Evolutionary conservation across 2,329 filamentous ascomycete genomes (phyloP), one percentile per base, ranked within the genome.

Genomic region (Didymella glomerata): DNA sequence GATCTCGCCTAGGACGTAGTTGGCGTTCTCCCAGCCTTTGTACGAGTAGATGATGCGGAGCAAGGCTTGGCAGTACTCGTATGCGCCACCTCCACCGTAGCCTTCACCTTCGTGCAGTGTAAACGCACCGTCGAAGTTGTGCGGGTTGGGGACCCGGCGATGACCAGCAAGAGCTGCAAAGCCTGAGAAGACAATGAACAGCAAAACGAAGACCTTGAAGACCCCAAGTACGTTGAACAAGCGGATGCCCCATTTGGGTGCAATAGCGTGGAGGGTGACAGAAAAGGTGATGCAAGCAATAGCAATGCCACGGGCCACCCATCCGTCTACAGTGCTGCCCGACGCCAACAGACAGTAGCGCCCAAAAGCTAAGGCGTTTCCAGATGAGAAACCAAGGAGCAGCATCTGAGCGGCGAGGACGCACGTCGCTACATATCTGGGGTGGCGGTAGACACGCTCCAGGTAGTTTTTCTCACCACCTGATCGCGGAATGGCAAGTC

Each of bases 391-490:
- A 0, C 85, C 86, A 1, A 88, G 81, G 0, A 88, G 77, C 45
- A 88, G 79, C 83, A 87, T 86, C 71, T 88, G 85, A 1, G 85
- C 78, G 3, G 85, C 85, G 32, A 88, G 78, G 2, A 88, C 81
- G 61, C 84, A 86, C 0, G 85, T 86, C 0, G 85, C 82, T 1
- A 89, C 73, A 71, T 87, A 86, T 56, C 81, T 83, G 0, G 86
- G 86, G 22, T 79, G 82, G 2, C 81, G 80, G 74, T 87, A 88
- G 16, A 86, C 84, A n/a, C 84, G 80, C 67, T 89, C 86, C 14
- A 89, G 83, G 68, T 89, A 89, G 71, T 88, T 86, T 79, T 89
- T 89, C 63, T 88, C 86, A 20, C 87, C 87, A 14, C 87, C 86
- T 14, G 84, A 87, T 34, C 83, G 79, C 2, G 86, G 86, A 34